These are phyloP conservation scores for Venturia oleaginea DNA, from an alignment of 2,329 filamentous ascomycete genomes.

Conservation along the genomic window DNA sequence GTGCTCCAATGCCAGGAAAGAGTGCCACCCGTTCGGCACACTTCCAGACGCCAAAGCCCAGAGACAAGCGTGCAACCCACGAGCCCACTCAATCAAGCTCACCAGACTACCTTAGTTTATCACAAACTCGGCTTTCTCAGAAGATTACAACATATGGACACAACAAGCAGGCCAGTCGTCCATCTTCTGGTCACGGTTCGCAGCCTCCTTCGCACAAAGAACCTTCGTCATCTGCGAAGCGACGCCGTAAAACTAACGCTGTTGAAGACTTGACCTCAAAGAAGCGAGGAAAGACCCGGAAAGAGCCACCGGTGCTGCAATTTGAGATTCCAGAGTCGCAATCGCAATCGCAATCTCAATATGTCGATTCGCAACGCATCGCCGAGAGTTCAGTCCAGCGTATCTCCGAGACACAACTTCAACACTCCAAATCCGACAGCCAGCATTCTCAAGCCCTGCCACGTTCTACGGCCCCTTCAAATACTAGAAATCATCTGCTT, in stretches of 20 bases:
- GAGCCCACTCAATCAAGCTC: neutral
- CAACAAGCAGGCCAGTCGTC: neutral
- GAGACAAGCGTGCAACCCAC: neutral
- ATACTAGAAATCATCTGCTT: neutral
- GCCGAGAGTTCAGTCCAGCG: neutral
- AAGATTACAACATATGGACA: neutral
- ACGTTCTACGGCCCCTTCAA: neutral
- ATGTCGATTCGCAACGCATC: neutral
- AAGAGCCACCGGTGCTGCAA: neutral
- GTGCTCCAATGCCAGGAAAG: neutral
- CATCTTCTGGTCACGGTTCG: neutral
- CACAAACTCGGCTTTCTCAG: neutral
- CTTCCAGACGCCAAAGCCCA: conserved; percentile 4
- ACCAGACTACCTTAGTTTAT: neutral
- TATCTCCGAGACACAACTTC: neutral
- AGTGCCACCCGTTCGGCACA: neutral
- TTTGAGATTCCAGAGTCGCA: neutral
- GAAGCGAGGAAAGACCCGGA: neutral
- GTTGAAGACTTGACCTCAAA: neutral
- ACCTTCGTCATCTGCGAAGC: neutral
- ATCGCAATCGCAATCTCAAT: neutral
- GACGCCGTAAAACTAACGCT: neutral
- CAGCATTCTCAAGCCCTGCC: neutral
- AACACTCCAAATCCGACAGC: neutral
- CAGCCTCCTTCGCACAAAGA: neutral